Evolutionary conservation across 2,329 filamentous ascomycete species (phyloP).

Genomic region (Sporothrix curviconia): DNA sequence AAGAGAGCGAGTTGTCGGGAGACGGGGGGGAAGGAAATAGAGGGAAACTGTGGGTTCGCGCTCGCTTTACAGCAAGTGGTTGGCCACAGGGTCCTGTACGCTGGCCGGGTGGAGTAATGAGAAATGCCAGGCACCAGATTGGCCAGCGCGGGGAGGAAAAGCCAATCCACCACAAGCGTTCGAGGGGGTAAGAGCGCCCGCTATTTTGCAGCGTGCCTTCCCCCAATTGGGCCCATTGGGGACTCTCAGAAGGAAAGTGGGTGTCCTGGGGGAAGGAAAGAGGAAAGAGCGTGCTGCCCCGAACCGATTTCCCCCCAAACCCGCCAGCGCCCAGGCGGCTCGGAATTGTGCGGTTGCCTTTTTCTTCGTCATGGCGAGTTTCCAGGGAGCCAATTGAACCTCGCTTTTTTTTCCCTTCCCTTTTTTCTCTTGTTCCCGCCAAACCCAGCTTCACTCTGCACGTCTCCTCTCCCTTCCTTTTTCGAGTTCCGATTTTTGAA

Average conservation of each 20-base stretch:
- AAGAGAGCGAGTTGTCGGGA: conserved; percentile 8
- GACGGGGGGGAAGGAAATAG: too few relatives aligned
- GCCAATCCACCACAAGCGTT: not conserved
- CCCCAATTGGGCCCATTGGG: not conserved
- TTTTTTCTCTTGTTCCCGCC: not conserved
- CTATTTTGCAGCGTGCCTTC: not conserved
- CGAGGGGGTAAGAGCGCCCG: not conserved
- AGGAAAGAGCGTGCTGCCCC: not conserved
- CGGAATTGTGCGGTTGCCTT: conserved; percentile 21
- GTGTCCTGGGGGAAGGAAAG: conserved; percentile 3
- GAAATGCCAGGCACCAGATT: conserved; percentile 20
- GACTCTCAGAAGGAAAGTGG: not conserved
- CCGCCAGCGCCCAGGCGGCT: conserved; percentile 2
- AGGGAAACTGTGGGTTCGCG: conserved; percentile 1
- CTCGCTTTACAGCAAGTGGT: not conserved
- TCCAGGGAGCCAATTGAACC: not conserved
- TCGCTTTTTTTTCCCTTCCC: not conserved
- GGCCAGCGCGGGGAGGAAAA: conserved; percentile 9
- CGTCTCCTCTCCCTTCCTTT: not conserved
- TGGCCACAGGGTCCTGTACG: not conserved
- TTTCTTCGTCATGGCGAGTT: conserved; percentile 12
- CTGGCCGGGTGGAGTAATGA: conserved; percentile 19
- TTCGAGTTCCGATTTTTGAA: too few relatives aligned
- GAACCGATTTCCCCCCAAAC: not conserved
- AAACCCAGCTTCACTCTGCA: not conserved